Conservation (phyloP, 345 rosid species). For the Trapa incisa region DNA sequence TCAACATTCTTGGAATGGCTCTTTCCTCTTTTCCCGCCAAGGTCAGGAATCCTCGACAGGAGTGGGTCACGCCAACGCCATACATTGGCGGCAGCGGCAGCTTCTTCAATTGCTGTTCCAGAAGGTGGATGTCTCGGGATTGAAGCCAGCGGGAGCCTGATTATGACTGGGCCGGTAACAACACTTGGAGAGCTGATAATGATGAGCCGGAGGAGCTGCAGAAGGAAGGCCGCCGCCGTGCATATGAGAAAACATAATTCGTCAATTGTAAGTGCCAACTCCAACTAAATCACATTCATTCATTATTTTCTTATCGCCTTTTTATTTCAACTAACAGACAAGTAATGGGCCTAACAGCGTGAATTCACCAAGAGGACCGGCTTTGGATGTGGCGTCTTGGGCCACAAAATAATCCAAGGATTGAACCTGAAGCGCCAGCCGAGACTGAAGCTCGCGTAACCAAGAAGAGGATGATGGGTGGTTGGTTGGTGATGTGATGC, state of each 20-base stretch:
- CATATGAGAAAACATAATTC: constrained; percentile 35
- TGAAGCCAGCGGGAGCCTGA: constrained; percentile 13
- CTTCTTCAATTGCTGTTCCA: constrained; percentile 8
- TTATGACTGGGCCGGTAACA: constrained; percentile 27
- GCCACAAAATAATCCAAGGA: constrained; percentile 19
- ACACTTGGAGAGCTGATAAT: constrained; percentile 80
- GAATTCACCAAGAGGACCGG: constrained; percentile 31
- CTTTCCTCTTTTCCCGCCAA: constrained; percentile 55
- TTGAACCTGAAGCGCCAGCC: constrained; percentile 33
- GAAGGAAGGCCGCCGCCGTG: constrained; percentile 51
- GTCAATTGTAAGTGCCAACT: constrained; percentile 35
- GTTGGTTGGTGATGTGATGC: neutral
- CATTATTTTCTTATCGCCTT: neutral
- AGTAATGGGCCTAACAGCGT: constrained; percentile 31
- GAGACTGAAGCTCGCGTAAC: constrained; percentile 32
- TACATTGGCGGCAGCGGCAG: constrained; percentile 7
- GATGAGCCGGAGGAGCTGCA: constrained; percentile 70
- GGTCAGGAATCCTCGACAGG: constrained; percentile 30
- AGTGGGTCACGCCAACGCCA: constrained; percentile 5
- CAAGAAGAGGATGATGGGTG: neutral
- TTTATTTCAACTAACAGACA: neutral
- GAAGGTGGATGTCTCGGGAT: constrained; percentile 11
- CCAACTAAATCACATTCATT: neutral
- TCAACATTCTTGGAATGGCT: constrained; percentile 70
- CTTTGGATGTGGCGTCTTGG: constrained; percentile 42